phyloP scores from a whole-genome alignment of 140 eudicot genomes.

The Ambrosia hybrid region DNA sequence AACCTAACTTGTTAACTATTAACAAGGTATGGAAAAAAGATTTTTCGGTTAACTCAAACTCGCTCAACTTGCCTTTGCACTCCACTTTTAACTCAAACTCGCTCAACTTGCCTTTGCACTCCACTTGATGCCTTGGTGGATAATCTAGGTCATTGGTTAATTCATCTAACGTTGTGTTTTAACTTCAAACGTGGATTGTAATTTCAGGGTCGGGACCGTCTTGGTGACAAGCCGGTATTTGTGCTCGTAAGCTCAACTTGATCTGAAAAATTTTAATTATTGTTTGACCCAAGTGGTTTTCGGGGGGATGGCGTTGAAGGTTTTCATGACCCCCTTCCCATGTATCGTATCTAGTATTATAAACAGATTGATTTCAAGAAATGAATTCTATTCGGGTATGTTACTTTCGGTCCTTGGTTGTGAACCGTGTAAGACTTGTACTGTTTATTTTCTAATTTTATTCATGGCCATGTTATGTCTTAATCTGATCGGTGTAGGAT shows the following conservation, averaged over 20 bases:
- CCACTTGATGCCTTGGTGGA: neutral
- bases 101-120: no score
- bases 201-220: slow-evolving; percentile 71
- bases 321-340: neutral
- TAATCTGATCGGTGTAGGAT: no score
- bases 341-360: no score
- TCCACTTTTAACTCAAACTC: no score
- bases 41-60: neutral
- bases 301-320: neutral
- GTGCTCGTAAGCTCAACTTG: slow-evolving; percentile 67
- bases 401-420: neutral
- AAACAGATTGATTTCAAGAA: no score
- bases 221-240: slow-evolving; percentile 74
- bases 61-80: no score
- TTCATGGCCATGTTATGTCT: neutral
- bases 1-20: neutral
- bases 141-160: neutral
- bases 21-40: neutral
- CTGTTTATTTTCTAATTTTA: neutral
- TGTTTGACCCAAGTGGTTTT: neutral
- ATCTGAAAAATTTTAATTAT: neutral
- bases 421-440: neutral
- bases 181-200: neutral
- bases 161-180: neutral
- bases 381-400: neutral